Conservation (phyloP, 805 yeast species). For the Sungouiozyma ichnusensis region DNA sequence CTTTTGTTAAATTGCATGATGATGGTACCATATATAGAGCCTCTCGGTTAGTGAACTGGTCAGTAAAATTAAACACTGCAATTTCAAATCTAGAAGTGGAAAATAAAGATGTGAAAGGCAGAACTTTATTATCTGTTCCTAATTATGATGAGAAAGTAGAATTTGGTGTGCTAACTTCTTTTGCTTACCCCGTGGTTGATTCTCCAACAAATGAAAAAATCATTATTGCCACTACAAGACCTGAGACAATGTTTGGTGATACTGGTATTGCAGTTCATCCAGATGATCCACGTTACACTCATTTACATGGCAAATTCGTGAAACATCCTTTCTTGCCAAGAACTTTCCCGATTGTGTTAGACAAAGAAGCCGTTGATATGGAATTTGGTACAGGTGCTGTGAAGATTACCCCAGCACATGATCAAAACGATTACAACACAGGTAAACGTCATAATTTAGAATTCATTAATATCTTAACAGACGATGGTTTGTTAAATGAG, state of each 20-base stretch:
- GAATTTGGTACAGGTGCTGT: slow-evolving; percentile 99
- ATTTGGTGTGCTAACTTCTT: slow-evolving; percentile 94
- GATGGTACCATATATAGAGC: slow-evolving; percentile 95
- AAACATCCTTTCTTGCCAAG: slow-evolving; percentile 84
- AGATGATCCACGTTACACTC: slow-evolving; percentile 82
- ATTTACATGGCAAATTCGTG: slow-evolving; percentile 88
- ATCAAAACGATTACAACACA: slow-evolving; percentile 89
- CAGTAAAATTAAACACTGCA: slow-evolving; percentile 88
- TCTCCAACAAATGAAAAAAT: slow-evolving; percentile 62
- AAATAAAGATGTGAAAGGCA: slow-evolving; percentile 77
- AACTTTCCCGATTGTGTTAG: slow-evolving; percentile 79
- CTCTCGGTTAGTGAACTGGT: slow-evolving; percentile 90
- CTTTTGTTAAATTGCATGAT: slow-evolving; percentile 83
- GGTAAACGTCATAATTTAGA: slow-evolving; percentile 91
- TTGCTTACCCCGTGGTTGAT: slow-evolving; percentile 79
- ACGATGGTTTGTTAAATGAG: slow-evolving; percentile 83
- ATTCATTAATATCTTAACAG: slow-evolving; percentile 81
- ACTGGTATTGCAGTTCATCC: slow-evolving; percentile 98
- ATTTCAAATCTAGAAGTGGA: slow-evolving; percentile 94
- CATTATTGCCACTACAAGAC: slow-evolving; percentile 96
- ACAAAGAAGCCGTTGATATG: slow-evolving; percentile 94
- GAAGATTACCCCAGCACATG: slow-evolving; percentile 97
- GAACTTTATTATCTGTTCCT: slow-evolving; percentile 74
- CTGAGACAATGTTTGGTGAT: slow-evolving; percentile 96
- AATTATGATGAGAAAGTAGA: slow-evolving; percentile 84